phyloP scores from a whole-genome alignment of 2,329 filamentous ascomycete genomes.

The Colletotrichum cordylinicola region DNA sequence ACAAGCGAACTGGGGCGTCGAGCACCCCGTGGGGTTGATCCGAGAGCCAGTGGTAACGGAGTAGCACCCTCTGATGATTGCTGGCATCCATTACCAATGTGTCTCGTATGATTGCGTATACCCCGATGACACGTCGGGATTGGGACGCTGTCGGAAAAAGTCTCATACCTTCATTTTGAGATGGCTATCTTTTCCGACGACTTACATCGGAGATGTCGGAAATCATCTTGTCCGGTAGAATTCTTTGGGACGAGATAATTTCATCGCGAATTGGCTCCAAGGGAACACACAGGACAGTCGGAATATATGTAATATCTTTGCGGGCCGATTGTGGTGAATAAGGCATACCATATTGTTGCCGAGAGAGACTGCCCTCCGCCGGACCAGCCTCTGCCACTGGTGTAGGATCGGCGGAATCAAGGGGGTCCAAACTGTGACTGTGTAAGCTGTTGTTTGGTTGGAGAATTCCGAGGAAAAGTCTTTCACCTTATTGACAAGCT shows the following conservation, averaged over 20 bases:
- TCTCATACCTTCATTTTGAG: not conserved
- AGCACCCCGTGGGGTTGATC: not conserved
- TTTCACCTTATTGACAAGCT: not conserved
- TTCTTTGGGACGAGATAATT: rapidly evolving
- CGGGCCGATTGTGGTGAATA: not conserved
- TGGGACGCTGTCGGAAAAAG: not conserved
- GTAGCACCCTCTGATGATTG: not conserved
- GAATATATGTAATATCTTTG: not conserved
- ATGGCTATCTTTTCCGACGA: not conserved
- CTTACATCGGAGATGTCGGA: not conserved
- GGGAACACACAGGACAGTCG: not conserved
- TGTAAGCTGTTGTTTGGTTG: not conserved
- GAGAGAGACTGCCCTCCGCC: not conserved
- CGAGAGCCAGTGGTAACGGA: not conserved
- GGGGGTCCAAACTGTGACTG: not conserved
- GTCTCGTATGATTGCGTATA: not conserved
- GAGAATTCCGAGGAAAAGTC: not conserved
- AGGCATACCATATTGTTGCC: not conserved
- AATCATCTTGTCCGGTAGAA: not conserved
- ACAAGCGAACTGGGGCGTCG: not conserved
- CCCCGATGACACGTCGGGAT: not conserved
- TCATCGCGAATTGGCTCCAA: not conserved
- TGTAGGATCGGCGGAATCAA: not conserved
- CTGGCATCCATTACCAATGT: not conserved
- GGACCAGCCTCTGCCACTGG: not conserved